phyloP scores from a whole-genome alignment of 2,329 filamentous ascomycete genomes.

The Ophiocordyceps camponoti-saundersi region DNA sequence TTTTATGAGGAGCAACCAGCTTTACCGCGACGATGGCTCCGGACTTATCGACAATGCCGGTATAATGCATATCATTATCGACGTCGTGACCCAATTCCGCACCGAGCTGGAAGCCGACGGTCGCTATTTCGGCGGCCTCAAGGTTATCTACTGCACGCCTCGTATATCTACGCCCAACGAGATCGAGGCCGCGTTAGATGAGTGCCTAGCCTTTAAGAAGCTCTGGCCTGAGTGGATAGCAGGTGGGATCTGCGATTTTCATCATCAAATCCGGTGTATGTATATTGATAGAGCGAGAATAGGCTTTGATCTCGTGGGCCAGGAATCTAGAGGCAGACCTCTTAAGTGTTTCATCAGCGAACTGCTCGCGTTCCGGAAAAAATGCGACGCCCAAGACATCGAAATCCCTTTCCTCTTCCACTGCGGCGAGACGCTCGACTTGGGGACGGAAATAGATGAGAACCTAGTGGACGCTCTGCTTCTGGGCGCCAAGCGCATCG shows the following conservation, averaged over 20 bases:
- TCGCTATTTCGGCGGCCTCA: constrained; percentile 42
- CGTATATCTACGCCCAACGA: constrained; percentile 33
- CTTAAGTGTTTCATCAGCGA: constrained; percentile 36
- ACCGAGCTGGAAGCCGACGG: constrained; percentile 8
- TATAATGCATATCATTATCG: constrained; percentile 43
- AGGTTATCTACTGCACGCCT: constrained; percentile 57
- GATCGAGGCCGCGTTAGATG: constrained; percentile 35
- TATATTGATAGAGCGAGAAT: neutral
- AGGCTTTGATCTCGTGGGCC: constrained; percentile 56
- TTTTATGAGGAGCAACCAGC: constrained; percentile 45
- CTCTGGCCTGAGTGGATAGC: constrained; percentile 43
- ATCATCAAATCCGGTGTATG: neutral
- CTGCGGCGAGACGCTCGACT: constrained; percentile 57
- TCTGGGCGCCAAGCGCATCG: constrained; percentile 50
- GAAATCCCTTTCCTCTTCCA: constrained; percentile 61
- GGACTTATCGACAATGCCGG: constrained; percentile 32
- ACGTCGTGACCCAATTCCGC: constrained; percentile 34
- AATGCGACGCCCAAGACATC: constrained; percentile 28
- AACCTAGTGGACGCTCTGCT: constrained; percentile 55
- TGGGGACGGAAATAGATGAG: constrained; percentile 44
- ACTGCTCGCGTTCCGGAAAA: constrained; percentile 36
- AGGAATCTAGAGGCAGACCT: constrained; percentile 44
- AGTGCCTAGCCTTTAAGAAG: constrained; percentile 45
- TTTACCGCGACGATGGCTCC: constrained; percentile 40
- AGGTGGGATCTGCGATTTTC: constrained; percentile 23